Conservation (phyloP, 257 asterid genomes). For the Echites panduratus region DNA sequence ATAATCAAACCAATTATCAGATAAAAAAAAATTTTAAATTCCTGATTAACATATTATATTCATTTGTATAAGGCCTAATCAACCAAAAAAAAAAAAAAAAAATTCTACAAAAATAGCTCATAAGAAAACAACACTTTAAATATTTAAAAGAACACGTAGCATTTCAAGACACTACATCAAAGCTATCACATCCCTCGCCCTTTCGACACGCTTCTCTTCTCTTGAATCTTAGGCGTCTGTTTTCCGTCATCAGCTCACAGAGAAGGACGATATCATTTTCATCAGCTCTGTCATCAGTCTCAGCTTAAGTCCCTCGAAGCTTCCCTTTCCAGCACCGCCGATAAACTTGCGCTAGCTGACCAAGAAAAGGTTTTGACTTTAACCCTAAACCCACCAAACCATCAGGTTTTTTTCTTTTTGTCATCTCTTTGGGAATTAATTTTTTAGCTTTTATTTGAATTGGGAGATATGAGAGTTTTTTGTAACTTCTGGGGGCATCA, state of each 20-base stretch:
- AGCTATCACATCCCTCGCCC: conserved; percentile 95
- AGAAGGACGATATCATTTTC: conserved; percentile 60
- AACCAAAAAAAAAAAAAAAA: too few relatives aligned
- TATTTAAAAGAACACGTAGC: too few relatives aligned
- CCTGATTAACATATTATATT: too few relatives aligned
- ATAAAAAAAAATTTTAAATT: too few relatives aligned
- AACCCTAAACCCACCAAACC: conserved; percentile 7
- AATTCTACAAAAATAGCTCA: too few relatives aligned
- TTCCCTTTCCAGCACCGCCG: conserved; percentile 43
- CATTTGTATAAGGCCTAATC: too few relatives aligned
- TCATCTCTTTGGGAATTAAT: too few relatives aligned
- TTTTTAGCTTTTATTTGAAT: neutral
- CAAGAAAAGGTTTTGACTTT: conserved; percentile 62
- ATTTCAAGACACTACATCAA: too few relatives aligned
- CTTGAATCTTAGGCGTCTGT: conserved; percentile 71
- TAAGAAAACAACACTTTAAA: too few relatives aligned
- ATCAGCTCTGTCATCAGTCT: conserved; percentile 65
- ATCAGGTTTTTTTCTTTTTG: neutral
- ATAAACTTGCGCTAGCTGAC: conserved; percentile 53
- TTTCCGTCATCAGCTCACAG: conserved; percentile 57
- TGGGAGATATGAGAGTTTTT: conserved; percentile 24
- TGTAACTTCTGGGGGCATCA: too few relatives aligned
- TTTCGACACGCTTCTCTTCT: conserved; percentile 71
- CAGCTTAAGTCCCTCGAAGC: conserved; percentile 71
- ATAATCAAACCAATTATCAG: too few relatives aligned